Conservation (phyloP, 805 yeast species). For the Candida pseudofarinosa region DNA sequence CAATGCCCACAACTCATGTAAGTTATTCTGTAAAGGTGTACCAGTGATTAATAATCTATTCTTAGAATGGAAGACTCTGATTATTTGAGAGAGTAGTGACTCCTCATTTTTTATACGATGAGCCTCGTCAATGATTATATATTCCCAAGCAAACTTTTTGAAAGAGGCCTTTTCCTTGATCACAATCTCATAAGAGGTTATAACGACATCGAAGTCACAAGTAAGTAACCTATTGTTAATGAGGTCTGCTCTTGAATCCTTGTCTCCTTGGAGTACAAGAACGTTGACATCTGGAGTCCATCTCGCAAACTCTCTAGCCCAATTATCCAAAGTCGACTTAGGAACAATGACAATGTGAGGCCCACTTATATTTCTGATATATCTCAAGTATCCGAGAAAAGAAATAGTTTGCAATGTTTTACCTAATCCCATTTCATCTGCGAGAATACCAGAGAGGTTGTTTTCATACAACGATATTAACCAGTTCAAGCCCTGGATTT, state of each 20-base stretch:
- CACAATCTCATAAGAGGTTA: conserved; percentile 73
- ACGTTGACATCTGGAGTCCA: conserved; percentile 82
- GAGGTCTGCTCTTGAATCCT: conserved; percentile 56
- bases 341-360: conserved; percentile 78
- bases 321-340: conserved; percentile 74
- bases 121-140: conserved; percentile 77
- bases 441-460: conserved; percentile 69
- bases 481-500: conserved; percentile 81
- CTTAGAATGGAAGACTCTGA: conserved; percentile 65
- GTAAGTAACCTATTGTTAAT: conserved; percentile 46
- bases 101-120: conserved; percentile 80
- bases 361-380: conserved; percentile 54
- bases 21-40: conserved; percentile 75
- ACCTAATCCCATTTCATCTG: conserved; percentile 86
- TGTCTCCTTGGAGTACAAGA: conserved; percentile 69
- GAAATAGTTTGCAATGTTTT: conserved; percentile 79
- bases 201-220: conserved; percentile 68
- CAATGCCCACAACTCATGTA: conserved; percentile 80
- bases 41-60: conserved; percentile 75
- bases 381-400: conserved; percentile 67
- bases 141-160: conserved; percentile 69
- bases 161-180: conserved; percentile 68
- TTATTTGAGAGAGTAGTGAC: conserved; percentile 66
- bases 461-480: conserved; percentile 63
- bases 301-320: conserved; percentile 70